Evolutionary conservation across 345 rosid genomes (phyloP).

Genomic region (Camelina sativa): DNA sequence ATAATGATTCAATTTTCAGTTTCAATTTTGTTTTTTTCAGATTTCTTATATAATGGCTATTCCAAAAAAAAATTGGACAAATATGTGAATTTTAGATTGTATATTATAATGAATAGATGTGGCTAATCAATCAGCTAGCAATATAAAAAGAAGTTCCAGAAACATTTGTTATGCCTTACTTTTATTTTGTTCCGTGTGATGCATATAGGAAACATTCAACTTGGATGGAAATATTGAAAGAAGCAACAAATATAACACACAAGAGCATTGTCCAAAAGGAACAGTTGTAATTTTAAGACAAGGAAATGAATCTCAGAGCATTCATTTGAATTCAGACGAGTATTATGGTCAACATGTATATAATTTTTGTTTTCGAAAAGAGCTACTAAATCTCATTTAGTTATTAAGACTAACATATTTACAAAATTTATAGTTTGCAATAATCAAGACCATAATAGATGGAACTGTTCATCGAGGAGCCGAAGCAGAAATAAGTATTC

Average conservation of each 20-base stretch:
- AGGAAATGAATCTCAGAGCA: conserved; percentile 1
- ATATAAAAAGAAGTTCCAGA: background rate
- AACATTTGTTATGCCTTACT: background rate
- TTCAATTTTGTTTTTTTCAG: too few relatives aligned
- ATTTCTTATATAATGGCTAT: too few relatives aligned
- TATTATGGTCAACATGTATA: conserved; percentile 27
- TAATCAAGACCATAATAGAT: conserved; percentile 26
- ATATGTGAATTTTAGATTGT: background rate
- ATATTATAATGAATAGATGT: background rate
- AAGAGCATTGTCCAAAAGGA: conserved; percentile 34
- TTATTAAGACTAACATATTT: background rate
- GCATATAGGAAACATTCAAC: conserved; percentile 28
- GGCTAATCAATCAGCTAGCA: background rate
- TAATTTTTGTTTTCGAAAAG: background rate
- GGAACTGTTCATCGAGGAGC: conserved; percentile 35
- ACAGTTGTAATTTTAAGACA: conserved; percentile 27
- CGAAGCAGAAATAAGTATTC: conserved; percentile 29
- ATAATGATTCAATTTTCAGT: too few relatives aligned
- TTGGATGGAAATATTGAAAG: conserved; percentile 1
- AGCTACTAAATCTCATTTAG: background rate
- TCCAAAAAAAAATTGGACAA: too few relatives aligned
- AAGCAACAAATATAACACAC: conserved; percentile 4
- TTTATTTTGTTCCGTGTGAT: background rate
- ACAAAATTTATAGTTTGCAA: conserved; percentile 29
- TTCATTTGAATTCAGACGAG: conserved; percentile 20